Conservation (phyloP, 1,139 yeast species). For the Suhomyces guaymorum region DNA sequence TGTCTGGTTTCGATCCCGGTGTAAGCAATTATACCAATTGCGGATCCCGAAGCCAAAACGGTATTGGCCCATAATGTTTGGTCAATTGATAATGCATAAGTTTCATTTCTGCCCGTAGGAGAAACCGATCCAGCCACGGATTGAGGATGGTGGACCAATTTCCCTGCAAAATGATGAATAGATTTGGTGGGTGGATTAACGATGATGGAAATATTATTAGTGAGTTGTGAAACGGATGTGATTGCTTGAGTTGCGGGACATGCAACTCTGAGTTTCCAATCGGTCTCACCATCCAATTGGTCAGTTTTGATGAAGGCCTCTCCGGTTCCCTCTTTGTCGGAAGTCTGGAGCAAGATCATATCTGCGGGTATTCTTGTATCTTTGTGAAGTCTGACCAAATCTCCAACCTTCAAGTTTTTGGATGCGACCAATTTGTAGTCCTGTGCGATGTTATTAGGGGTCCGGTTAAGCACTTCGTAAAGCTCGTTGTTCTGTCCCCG, state of each 20-base stretch:
- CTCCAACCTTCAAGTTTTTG: slow-evolving; percentile 79
- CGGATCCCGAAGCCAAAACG: slow-evolving; percentile 90
- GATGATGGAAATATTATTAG: slow-evolving; percentile 51
- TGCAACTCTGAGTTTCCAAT: slow-evolving; percentile 91
- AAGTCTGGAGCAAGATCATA: slow-evolving; percentile 77
- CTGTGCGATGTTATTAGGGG: slow-evolving; percentile 22
- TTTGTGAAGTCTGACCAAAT: slow-evolving; percentile 76
- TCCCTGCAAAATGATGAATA: slow-evolving; percentile 80
- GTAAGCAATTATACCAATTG: slow-evolving; percentile 82
- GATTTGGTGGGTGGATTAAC: slow-evolving; percentile 81
- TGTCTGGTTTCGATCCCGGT: slow-evolving; percentile 95
- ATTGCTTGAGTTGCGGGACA: slow-evolving; percentile 66
- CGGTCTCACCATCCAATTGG: slow-evolving; percentile 98
- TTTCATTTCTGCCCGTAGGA: slow-evolving; percentile 39
- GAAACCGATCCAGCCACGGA: slow-evolving; percentile 23
- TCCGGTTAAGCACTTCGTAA: slow-evolving; percentile 65
- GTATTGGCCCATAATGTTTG: slow-evolving; percentile 98
- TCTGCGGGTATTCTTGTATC: slow-evolving; percentile 93
- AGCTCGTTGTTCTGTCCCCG: slow-evolving; percentile 81
- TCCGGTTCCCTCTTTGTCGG: slow-evolving; percentile 67
- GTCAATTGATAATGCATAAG: slow-evolving; percentile 76
- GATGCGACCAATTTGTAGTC: slow-evolving; percentile 52
- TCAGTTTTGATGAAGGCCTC: slow-evolving; percentile 95
- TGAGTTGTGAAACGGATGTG: slow-evolving; percentile 36
- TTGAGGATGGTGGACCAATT: slow-evolving; percentile 48